These are phyloP conservation scores for Phytophthora pluvialis DNA, from an alignment of 352 stramenopile genomes.

Conservation along the genomic window DNA sequence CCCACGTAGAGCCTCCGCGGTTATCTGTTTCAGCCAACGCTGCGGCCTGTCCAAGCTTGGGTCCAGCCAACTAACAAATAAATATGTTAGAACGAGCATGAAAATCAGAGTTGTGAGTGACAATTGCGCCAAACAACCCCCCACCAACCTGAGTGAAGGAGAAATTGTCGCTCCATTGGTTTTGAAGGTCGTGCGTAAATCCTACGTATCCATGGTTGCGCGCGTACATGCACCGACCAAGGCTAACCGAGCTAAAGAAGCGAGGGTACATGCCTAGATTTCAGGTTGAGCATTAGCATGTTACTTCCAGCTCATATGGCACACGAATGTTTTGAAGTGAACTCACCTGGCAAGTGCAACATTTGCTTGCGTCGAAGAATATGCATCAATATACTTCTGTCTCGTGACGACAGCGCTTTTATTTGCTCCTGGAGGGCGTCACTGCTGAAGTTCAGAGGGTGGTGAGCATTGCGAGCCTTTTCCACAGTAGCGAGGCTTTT, in stretches of 20 bases:
- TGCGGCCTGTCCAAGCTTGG: slow-evolving; percentile 44
- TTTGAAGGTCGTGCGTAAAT: slow-evolving; percentile 74
- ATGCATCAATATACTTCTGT: slow-evolving; percentile 74
- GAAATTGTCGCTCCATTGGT: slow-evolving; percentile 74
- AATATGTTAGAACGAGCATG: neutral
- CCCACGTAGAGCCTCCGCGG: slow-evolving; percentile 55
- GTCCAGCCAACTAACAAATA: slow-evolving; percentile 56
- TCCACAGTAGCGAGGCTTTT: slow-evolving; percentile 50
- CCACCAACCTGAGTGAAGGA: slow-evolving; percentile 67
- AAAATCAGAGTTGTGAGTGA: neutral
- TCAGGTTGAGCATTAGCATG: slow-evolving; percentile 9
- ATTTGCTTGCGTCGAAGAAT: slow-evolving; percentile 78
- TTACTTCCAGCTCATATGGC: neutral
- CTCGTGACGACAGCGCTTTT: slow-evolving; percentile 28
- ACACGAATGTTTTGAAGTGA: neutral
- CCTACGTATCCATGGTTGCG: slow-evolving; percentile 63
- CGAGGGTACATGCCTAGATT: slow-evolving; percentile 67
- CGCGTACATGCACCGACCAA: slow-evolving; percentile 68
- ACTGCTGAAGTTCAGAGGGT: slow-evolving; percentile 33
- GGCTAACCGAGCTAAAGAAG: slow-evolving; percentile 62
- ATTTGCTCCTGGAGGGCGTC: slow-evolving; percentile 56
- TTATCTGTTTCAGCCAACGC: slow-evolving; percentile 41
- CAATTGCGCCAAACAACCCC: neutral
- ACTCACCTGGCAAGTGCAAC: slow-evolving; percentile 64
- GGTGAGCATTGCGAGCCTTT: slow-evolving; percentile 29